Percentiles rank a stretch among this genome's conserved stretches.
Evolutionary conservation across 2,329 filamentous ascomycete species (phyloP).

Genomic region (Escovopsis weberi): DNA sequence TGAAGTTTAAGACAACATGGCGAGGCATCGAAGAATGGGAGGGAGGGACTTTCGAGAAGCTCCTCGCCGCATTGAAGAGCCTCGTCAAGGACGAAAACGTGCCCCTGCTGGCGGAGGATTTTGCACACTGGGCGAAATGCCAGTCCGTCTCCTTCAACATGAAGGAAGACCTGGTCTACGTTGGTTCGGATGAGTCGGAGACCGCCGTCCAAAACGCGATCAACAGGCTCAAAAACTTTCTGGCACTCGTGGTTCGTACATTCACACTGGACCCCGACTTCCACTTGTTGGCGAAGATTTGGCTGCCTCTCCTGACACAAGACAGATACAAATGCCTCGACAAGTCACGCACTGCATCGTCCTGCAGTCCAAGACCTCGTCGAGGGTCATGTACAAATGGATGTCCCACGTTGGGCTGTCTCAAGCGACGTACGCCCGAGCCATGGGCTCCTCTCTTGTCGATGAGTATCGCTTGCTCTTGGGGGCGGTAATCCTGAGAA

Average conservation of each 20-base stretch:
- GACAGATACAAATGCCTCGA: slow-evolving; percentile 5
- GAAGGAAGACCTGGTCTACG: slow-evolving; percentile 13
- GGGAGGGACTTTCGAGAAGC: slow-evolving; percentile 2
- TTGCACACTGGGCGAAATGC: slow-evolving; percentile 10
- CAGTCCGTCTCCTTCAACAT: slow-evolving; percentile 14
- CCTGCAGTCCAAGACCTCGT: slow-evolving; percentile 3
- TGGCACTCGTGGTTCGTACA: slow-evolving; percentile 3
- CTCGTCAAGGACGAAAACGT: slow-evolving; percentile 5
- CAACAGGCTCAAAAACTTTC: slow-evolving; percentile 4
- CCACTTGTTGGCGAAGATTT: not conserved
- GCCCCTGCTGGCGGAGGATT: not conserved
- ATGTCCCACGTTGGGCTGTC: slow-evolving; percentile 15
- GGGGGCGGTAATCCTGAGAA: slow-evolving; percentile 10
- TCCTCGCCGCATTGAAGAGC: slow-evolving; percentile 9
- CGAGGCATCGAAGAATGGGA: slow-evolving; percentile 9
- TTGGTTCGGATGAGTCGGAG: slow-evolving; percentile 9
- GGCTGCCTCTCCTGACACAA: not conserved
- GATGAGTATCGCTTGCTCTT: slow-evolving; percentile 9
- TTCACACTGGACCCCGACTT: not conserved
- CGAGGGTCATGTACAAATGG: slow-evolving; percentile 11
- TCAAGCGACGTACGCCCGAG: slow-evolving; percentile 12
- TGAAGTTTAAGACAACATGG: slow-evolving; percentile 13
- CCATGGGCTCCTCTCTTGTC: not conserved
- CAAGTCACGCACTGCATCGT: slow-evolving; percentile 12
- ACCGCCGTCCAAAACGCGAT: slow-evolving; percentile 6